Percentiles rank a stretch among this genome's conserved stretches.
Conservation (phyloP, 495 filamentous ascomycete species). For the Hyaloscypha variabilis region DNA sequence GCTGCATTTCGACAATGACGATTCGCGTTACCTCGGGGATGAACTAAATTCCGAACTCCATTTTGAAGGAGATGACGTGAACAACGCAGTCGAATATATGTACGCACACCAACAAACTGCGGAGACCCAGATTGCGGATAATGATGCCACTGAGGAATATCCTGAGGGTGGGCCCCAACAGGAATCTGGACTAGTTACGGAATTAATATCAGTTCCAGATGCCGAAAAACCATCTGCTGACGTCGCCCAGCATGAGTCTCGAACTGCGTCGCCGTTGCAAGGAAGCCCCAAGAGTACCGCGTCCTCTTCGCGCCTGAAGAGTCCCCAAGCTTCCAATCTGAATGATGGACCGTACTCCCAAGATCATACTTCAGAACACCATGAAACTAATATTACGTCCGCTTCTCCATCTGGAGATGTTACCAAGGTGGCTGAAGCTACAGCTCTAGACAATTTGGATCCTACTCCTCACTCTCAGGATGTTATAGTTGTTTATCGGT, state of each 20-base stretch:
- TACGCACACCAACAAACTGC: neutral
- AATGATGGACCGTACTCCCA: neutral
- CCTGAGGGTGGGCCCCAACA: neutral
- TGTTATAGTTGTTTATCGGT: conserved; percentile 64
- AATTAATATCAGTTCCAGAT: neutral
- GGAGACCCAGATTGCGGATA: neutral
- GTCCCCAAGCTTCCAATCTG: neutral
- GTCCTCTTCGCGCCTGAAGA: neutral
- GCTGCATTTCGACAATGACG: conserved; percentile 6
- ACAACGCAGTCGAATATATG: neutral
- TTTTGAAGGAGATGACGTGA: neutral
- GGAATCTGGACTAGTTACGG: neutral
- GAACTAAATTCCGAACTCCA: neutral
- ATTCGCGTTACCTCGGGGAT: neutral
- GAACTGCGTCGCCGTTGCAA: neutral
- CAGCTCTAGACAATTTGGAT: conserved; percentile 27
- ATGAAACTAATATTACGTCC: neutral
- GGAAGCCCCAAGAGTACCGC: neutral
- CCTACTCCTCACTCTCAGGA: conserved; percentile 38
- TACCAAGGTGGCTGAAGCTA: conserved; percentile 7
- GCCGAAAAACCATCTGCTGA: neutral
- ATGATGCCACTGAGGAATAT: neutral
- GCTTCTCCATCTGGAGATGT: neutral
- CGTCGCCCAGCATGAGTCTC: neutral
- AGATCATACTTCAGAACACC: neutral